Conservation (phyloP, 2,329 filamentous ascomycete species). For the Talaromyces sp. region DNA sequence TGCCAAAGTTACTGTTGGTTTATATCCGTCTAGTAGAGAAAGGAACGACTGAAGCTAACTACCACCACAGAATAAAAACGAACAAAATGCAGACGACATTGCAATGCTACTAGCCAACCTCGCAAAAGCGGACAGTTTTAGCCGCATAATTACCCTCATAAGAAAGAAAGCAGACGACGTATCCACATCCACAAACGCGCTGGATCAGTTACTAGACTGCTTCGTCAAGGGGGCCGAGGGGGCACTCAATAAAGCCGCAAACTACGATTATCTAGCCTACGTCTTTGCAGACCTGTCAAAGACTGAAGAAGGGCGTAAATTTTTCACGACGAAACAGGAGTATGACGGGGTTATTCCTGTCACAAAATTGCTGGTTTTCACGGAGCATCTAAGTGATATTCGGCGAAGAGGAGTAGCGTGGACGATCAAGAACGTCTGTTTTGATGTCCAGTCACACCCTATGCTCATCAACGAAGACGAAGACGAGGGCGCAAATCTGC, state of each 20-base stretch:
- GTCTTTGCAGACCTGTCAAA: conserved; percentile 91
- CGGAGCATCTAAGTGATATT: conserved; percentile 79
- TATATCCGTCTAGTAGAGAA: neutral
- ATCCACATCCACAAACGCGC: conserved; percentile 66
- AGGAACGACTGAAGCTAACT: conserved; percentile 5
- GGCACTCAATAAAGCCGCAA: conserved; percentile 75
- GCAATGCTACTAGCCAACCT: conserved; percentile 94
- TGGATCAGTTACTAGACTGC: conserved; percentile 91
- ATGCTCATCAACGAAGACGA: conserved; percentile 67
- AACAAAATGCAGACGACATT: conserved; percentile 77
- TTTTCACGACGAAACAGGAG: conserved; percentile 69
- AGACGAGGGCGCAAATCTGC: conserved; percentile 59
- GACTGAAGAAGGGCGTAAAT: conserved; percentile 68
- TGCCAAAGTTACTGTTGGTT: conserved; percentile 65
- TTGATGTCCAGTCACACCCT: conserved; percentile 71
- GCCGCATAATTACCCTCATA: conserved; percentile 64
- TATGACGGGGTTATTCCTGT: conserved; percentile 85
- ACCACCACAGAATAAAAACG: conserved; percentile 49
- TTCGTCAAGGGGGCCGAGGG: conserved; percentile 90
- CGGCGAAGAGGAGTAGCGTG: conserved; percentile 91
- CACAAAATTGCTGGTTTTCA: conserved; percentile 90
- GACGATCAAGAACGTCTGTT: conserved; percentile 90
- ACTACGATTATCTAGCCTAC: conserved; percentile 92
- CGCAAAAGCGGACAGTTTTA: conserved; percentile 72
- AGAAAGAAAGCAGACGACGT: conserved; percentile 52